phyloP scores from a whole-genome alignment of 768 basidiomycete species.

The Hericium erinaceus region DNA sequence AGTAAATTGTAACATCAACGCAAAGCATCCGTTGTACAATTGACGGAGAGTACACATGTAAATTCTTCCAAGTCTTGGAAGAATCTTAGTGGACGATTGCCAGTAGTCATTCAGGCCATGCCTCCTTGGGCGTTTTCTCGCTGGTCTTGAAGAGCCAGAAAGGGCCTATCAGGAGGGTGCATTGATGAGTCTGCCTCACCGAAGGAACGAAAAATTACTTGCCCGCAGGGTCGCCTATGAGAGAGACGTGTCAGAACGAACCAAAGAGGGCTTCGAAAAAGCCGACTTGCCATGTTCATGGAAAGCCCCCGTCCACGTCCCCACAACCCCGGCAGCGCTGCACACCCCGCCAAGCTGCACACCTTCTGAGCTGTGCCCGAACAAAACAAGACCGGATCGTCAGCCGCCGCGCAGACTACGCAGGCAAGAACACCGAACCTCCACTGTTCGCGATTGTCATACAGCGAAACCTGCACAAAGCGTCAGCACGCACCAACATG shows the following conservation, averaged over 20 bases:
- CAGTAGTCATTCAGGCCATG: slow-evolving; percentile 1
- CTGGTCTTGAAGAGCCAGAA: slow-evolving; percentile 59
- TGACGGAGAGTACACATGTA: neutral
- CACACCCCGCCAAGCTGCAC: slow-evolving; percentile 57
- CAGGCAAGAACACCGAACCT: slow-evolving; percentile 30
- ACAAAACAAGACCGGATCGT: neutral
- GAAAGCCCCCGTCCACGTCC: slow-evolving; percentile 55
- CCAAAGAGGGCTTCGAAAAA: neutral
- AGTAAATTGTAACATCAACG: neutral
- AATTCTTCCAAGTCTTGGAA: neutral
- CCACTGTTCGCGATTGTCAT: slow-evolving; percentile 48
- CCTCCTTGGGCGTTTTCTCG: neutral
- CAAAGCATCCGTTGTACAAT: neutral
- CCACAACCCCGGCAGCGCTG: slow-evolving; percentile 58
- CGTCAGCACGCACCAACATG: neutral
- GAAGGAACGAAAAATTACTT: slow-evolving; percentile 11
- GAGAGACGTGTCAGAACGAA: neutral
- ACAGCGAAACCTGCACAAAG: slow-evolving; percentile 38
- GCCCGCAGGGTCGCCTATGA: slow-evolving; percentile 60
- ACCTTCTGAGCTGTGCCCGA: slow-evolving; percentile 47
- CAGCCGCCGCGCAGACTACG: neutral
- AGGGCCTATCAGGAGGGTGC: slow-evolving; percentile 35
- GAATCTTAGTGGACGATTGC: neutral
- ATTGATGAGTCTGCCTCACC: neutral
- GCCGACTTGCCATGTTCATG: slow-evolving; percentile 38